A percentile compares a stretch with the other conserved stretches of the same genome.
phyloP scores from a whole-genome alignment of 2,329 filamentous ascomycete genomes.

The Aspergillus aculeatus region DNA sequence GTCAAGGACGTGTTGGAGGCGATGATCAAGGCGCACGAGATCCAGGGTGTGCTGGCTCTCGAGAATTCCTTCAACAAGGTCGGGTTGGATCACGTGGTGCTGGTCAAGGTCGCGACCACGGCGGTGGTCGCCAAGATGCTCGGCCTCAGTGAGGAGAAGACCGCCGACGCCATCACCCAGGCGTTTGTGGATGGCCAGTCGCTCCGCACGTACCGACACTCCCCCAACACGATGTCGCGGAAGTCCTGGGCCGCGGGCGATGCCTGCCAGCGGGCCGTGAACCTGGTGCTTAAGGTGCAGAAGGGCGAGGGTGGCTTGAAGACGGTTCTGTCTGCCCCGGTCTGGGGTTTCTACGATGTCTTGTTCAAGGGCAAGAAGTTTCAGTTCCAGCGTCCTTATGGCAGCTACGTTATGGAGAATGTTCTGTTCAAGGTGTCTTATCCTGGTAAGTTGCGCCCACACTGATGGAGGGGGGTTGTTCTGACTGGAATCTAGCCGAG shows the following conservation, averaged over 20 bases:
- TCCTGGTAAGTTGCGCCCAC: constrained; percentile 63
- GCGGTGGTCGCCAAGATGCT: constrained; percentile 96
- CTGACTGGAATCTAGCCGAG: constrained; percentile 59
- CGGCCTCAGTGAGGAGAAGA: constrained; percentile 83
- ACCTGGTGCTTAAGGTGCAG: constrained; percentile 84
- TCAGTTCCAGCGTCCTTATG: constrained; percentile 91
- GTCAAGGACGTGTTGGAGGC: constrained; percentile 88
- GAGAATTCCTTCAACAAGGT: constrained; percentile 99
- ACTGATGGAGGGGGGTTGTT: not conserved
- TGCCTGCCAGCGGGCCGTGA: constrained; percentile 92
- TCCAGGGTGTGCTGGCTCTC: constrained; percentile 93
- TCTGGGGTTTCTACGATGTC: constrained; percentile 99
- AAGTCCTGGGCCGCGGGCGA: constrained; percentile 99
- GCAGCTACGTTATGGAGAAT: constrained; percentile 99
- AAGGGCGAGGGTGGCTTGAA: constrained; percentile 89
- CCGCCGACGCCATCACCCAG: constrained; percentile 91
- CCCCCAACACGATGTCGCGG: constrained; percentile 98
- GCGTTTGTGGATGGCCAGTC: constrained; percentile 97
- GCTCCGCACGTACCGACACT: constrained; percentile 94
- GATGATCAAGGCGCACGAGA: constrained; percentile 99
- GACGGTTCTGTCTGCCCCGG: constrained; percentile 86
- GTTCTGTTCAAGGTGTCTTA: constrained; percentile 99
- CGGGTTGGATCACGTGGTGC: constrained; percentile 92
- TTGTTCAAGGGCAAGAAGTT: constrained; percentile 96
- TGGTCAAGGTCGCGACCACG: constrained; percentile 95